Evolutionary conservation across 176 grass and related monocot species (phyloP), one percentile per base, ranked within the genome.

Genomic region (Carex parvula): DNA sequence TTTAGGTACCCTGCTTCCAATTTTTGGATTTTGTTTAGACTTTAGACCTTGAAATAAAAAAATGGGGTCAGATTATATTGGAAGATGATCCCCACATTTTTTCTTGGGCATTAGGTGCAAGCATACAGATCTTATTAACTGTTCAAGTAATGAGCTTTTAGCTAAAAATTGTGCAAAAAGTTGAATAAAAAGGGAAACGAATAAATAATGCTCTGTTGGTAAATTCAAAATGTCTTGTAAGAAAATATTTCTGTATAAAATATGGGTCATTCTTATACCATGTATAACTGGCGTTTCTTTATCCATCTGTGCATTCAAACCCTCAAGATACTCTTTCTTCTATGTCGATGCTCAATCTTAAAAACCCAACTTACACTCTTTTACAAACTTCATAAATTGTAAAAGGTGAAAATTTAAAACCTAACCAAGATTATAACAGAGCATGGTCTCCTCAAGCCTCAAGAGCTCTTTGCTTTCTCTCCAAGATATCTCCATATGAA

Each of bases 391-490:
- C 2, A 26, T 55, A 13, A 30, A 55, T 55, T 41, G 24, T 16
- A 69, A 77, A 56, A 30, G 21, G 13, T 32, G 16, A 17, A 77
- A 77, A 62, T 11, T 77, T 56, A 32, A 55, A 55, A 77, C 11
- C 73, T 48, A 56, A 55, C 50, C 48, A 30, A 54, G 50, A 33
- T 6, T 56, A 56, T 18, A 77, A 44, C 42, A 53, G 21, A 8
- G 7, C n/a, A 56, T 56, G 50, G 24, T 1, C 22, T 29, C 22
- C 62, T 83, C 61, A 83, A 48, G 60, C 80, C 42, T 83, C 80
- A n/a, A 83, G 41, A 83, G 7, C 6, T 11, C 80, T 64, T 21
- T 87, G 85, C 86, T 92, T 92, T 55, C 74, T 66, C 52, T 94
- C 92, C 26, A 68, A 32, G 15, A 83, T 54, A 3, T 83, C 80